These are phyloP conservation scores for Iberis pinnata DNA, from an alignment of 345 rosid genomes.

Conservation along the genomic window DNA sequence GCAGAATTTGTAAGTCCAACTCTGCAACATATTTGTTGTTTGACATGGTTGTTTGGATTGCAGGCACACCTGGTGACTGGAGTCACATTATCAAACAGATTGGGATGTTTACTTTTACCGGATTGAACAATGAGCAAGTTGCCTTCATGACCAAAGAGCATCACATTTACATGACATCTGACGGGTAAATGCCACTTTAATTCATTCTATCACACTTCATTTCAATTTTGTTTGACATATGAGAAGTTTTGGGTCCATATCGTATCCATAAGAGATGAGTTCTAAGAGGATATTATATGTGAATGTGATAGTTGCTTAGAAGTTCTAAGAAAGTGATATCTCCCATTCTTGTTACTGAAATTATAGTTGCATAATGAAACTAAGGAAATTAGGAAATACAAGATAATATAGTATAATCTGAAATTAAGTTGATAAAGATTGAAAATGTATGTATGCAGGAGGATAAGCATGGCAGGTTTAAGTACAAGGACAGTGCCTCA, in stretches of 20 bases:
- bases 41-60: slow-evolving; percentile 6
- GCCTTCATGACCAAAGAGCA: slow-evolving; percentile 57
- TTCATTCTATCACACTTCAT: background rate
- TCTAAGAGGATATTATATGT: no score
- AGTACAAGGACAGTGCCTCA: slow-evolving; percentile 56
- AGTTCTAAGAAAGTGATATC: background rate
- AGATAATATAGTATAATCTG: background rate
- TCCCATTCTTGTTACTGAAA: background rate
- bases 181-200: slow-evolving; percentile 42
- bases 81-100: slow-evolving; percentile 71
- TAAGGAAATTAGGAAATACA: background rate
- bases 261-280: no score
- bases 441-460: slow-evolving; percentile 37
- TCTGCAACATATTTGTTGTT: background rate
- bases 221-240: background rate
- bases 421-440: background rate
- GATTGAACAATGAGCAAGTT: slow-evolving; percentile 64
- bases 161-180: slow-evolving; percentile 69
- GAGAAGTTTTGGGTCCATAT: background rate
- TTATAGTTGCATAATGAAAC: slow-evolving; percentile 2
- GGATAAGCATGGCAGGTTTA: slow-evolving; percentile 76
- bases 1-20: background rate
- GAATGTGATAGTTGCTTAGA: background rate
- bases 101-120: slow-evolving; percentile 72
- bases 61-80: slow-evolving; percentile 87